Evolutionary conservation across 2,329 filamentous ascomycete species (phyloP), one percentile per base, ranked within the genome.

Genomic region (Emergomyces orientalis): DNA sequence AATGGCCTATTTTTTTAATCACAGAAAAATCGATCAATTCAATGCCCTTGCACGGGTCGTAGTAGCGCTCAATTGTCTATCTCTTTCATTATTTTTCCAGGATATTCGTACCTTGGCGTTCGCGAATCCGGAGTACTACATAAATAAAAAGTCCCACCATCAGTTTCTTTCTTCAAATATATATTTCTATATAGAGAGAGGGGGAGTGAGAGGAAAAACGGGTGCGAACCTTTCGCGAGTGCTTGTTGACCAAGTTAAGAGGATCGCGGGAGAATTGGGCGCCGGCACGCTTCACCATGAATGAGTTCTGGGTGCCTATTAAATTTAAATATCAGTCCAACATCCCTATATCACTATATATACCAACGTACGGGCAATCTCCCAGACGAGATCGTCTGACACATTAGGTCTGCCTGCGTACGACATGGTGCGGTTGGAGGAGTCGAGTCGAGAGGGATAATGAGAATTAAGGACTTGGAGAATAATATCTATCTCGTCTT

Each of bases 261-360:
- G 92, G 90, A 78, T 97, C 93, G 73, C 89, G 89, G 72, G 93
- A 97, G 85, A 99, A 91, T 81, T 90, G 89, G 72, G 89, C 83
- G 78, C 90, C 89, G 75, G 86, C 88, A 82, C 90, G 89, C 88
- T 96, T 96, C 78, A 93, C 89, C 77, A 96, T 88, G 86, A 83
- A 96, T 77, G 90, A 81, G 83, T 95, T 96, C 82, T 91, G 86
- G 82, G 81, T 82, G 81, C 91, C 92, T 97, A 75, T 60, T 45
- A n/a, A 43, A 9, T 14, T 25, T 19, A 14, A 34, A 22, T 8
- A 41, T 39, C 22, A 52, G 49, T 22, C 22, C 32, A 43, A 27
- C 22, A 19, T 32, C 41, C 55, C 19, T 34, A 45, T n/a, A 39
- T 34, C 14, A n/a, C 52, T 22, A 49, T 37, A 25, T 11, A 14